phyloP scores from a whole-genome alignment of 805 yeast species.

The Blastobotrys peoriensis region DNA sequence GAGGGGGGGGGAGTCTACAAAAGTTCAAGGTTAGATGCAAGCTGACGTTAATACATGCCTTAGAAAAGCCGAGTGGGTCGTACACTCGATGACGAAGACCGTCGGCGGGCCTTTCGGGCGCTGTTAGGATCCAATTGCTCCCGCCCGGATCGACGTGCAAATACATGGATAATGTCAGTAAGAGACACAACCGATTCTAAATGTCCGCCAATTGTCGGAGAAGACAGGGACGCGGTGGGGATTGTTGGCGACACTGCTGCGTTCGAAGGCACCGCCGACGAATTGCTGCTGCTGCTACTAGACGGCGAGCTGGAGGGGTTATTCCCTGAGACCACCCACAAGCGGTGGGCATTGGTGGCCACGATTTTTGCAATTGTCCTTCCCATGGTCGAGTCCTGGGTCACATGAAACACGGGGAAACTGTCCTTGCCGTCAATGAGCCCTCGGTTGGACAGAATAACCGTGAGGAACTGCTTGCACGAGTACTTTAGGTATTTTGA shows the following conservation, averaged over 20 bases:
- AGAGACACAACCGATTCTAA: constrained; percentile 86
- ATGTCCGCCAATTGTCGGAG: constrained; percentile 50
- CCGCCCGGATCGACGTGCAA: constrained; percentile 71
- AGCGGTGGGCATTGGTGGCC: constrained; percentile 88
- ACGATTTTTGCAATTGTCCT: constrained; percentile 91
- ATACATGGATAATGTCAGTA: constrained; percentile 78
- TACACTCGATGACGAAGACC: constrained; percentile 19
- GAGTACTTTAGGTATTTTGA: constrained; percentile 75
- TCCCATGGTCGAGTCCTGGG: constrained; percentile 69
- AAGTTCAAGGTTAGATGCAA: no score
- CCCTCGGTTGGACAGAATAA: constrained; percentile 82
- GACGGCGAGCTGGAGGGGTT: constrained; percentile 19
- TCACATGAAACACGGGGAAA: constrained; percentile 93
- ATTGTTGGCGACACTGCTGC: constrained; percentile 18
- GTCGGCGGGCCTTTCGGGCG: constrained; percentile 86
- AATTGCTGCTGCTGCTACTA: not conserved
- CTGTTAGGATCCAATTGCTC: constrained; percentile 65
- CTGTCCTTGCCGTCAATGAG: constrained; percentile 92
- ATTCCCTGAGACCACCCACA: constrained; percentile 32
- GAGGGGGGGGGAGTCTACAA: no score
- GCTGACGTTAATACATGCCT: no score
- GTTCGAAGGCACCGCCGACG: constrained; percentile 9
- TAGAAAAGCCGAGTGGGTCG: constrained; percentile 12
- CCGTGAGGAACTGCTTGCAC: constrained; percentile 81
- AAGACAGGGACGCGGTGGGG: constrained; percentile 18